Base-by-base conservation (phyloP, 139 green algal species). In the Micractinium conductrix region DNA sequence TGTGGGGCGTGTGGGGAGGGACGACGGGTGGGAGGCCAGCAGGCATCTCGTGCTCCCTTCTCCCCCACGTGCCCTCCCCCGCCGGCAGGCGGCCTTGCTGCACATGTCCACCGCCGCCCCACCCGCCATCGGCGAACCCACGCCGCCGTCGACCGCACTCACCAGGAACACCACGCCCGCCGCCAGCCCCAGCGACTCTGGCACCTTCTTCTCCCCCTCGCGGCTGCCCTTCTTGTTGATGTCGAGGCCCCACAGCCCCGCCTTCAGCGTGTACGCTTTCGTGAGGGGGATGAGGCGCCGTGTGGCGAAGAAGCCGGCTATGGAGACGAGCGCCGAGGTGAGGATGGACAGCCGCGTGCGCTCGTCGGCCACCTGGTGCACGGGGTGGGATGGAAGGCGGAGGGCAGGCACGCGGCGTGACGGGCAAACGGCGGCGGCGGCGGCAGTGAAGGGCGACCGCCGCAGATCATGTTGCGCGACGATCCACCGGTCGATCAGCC, bases 121-220 rank as follows among this genome's bases (percentile, higher is more conserved):
- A 21, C 10, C 5, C 19, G 53, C 53, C 53, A 19, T 21, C 53
- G 53, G 2, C 53, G 19, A 30, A 30, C 8, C 10, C 2, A 62
- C 5, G 53, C 53, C 53, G 30, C 62, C 6, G 24, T 35, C 17
- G 62, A 33, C 6, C 60, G 19, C 4, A 0, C 67, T 62, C 58
- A 90, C 89, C 50, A 99, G 88, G 86, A 96, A 98, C 1, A 98
- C 91, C n/a, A 96, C 92, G n/a, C 94, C 95, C 10, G 94, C 89
- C 0, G 94, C 97, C 24, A 99, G 92, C 2, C 97, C 97, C 0
- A 94, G 88, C 2, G 95, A 92, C 83, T 99, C 97, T 24, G 97
- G 97, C 45, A 98, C 92, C 26, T 90, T 90, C 48, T 92, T 92
- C 7, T 97, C 94, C 17, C 94, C 96, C 21, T 83, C 92, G 35